These are phyloP conservation scores for Candida odintsovae DNA, from an alignment of 805 yeast genomes.

Conservation along the genomic window DNA sequence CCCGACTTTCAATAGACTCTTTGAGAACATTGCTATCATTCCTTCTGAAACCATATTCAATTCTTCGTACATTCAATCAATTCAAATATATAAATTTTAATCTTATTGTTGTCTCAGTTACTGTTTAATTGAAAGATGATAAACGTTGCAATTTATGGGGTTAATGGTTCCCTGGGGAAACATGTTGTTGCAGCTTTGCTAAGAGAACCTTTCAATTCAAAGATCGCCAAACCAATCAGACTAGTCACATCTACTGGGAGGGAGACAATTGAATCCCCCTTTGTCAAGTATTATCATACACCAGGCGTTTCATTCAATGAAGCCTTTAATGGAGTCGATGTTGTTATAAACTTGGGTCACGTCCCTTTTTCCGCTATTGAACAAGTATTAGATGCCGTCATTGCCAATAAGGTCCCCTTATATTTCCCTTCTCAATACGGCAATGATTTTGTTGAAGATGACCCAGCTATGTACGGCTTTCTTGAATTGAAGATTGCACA, in stretches of 20 bases:
- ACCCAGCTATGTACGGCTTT: constrained; percentile 29
- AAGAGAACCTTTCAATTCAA: constrained; percentile 34
- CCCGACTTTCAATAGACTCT: neutral
- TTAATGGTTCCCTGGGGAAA: constrained; percentile 45
- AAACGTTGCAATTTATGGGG: constrained; percentile 45
- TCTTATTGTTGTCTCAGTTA: neutral
- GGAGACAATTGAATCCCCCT: constrained; percentile 8
- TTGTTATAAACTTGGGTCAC: constrained; percentile 39
- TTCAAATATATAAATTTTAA: neutral
- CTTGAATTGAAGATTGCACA: constrained; percentile 29
- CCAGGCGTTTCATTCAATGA: constrained; percentile 22
- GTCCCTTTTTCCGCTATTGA: constrained; percentile 25
- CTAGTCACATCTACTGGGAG: constrained; percentile 33
- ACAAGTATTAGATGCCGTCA: constrained; percentile 33
- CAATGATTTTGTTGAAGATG: constrained; percentile 29
- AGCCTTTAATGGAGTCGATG: constrained; percentile 43
- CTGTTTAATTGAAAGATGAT: neutral
- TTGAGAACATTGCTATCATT: too few relatives aligned
- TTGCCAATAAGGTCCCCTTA: constrained; percentile 38
- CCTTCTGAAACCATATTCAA: neutral
- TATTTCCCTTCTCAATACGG: constrained; percentile 62
- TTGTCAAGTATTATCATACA: constrained; percentile 10
- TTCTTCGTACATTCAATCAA: neutral
- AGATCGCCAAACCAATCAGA: constrained; percentile 41
- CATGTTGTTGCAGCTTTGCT: constrained; percentile 40